A percentile compares a stretch with the other conserved stretches of the same genome.
Evolutionary conservation across 2,329 filamentous ascomycete species (phyloP).

Genomic region (Furcasterigmium sp.): DNA sequence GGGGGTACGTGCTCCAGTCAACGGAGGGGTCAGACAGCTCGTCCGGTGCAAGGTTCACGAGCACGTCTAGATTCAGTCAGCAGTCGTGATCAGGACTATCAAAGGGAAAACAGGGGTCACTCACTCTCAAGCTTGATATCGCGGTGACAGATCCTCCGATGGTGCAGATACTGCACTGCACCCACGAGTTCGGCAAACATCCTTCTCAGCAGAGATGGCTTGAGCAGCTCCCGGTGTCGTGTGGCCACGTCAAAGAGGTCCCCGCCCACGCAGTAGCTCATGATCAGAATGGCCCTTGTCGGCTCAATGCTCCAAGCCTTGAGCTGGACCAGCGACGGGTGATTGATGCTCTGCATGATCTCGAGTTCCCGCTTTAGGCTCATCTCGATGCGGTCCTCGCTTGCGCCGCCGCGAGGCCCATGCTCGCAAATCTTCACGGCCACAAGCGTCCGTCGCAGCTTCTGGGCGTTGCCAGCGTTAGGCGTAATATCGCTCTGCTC

Average conservation of each 20-base stretch:
- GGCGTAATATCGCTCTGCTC: conserved; percentile 17
- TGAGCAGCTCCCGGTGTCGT: conserved; percentile 61
- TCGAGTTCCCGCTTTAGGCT: conserved; percentile 92
- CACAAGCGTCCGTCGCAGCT: conserved; percentile 72
- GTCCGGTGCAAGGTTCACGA: conserved; percentile 73
- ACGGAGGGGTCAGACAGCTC: conserved; percentile 58
- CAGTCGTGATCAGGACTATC: conserved; percentile 5
- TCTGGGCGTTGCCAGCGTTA: conserved; percentile 32
- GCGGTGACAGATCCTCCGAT: conserved; percentile 82
- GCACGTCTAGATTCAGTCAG: conserved; percentile 59
- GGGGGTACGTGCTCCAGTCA: conserved; percentile 71
- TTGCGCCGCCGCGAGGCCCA: conserved; percentile 86
- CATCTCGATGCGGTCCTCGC: conserved; percentile 88
- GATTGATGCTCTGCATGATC: conserved; percentile 81
- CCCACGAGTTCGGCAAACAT: conserved; percentile 87
- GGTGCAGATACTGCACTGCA: conserved; percentile 81
- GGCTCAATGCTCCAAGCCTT: conserved; percentile 88
- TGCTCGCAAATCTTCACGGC: conserved; percentile 95
- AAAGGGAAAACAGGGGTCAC: conserved; percentile 24
- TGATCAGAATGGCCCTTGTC: conserved; percentile 74
- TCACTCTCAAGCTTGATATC: conserved; percentile 96
- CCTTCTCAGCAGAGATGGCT: conserved; percentile 65
- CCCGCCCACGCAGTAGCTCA: conserved; percentile 90
- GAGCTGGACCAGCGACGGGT: conserved; percentile 85
- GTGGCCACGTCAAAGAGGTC: conserved; percentile 93